These are phyloP conservation scores for Ormosia emarginata DNA, from an alignment of 306 rosid species.

Conservation along the genomic window DNA sequence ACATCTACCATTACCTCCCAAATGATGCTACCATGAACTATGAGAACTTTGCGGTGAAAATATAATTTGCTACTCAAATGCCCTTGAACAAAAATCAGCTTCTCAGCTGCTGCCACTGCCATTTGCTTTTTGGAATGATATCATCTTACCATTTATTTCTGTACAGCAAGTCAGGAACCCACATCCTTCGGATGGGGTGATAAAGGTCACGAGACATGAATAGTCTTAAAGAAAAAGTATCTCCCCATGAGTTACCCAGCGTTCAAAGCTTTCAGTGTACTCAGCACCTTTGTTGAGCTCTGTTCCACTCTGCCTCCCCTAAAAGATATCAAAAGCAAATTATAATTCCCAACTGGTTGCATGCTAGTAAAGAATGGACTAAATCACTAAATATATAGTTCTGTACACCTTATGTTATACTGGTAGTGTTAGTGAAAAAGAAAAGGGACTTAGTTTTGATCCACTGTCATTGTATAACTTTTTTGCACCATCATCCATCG, in stretches of 20 bases:
- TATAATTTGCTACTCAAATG: conserved; percentile 13
- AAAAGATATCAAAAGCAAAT: conserved; percentile 14
- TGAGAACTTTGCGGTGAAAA: neutral
- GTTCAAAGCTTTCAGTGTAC: conserved; percentile 34
- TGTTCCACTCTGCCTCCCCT: conserved; percentile 43
- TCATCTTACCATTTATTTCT: conserved; percentile 49
- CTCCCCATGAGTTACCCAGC: conserved; percentile 49
- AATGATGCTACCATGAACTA: neutral
- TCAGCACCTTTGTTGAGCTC: conserved; percentile 25
- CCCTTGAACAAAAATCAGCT: conserved; percentile 27
- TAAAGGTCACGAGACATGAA: conserved; percentile 2
- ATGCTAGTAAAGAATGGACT: neutral
- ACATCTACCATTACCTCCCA: conserved; percentile 36
- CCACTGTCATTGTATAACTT: neutral
- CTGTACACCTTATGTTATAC: neutral
- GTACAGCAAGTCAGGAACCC: conserved; percentile 46
- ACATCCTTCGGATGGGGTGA: conserved; percentile 57
- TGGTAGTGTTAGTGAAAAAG: neutral
- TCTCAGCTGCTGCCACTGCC: conserved; percentile 24
- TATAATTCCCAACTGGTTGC: neutral
- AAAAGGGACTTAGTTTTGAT: neutral
- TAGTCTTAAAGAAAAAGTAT: conserved; percentile 29
- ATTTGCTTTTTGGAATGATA: conserved; percentile 19
- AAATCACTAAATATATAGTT: neutral
- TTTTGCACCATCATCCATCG: neutral